Conservation (phyloP, 768 basidiomycete species). For the Lentinula sp. region DNA sequence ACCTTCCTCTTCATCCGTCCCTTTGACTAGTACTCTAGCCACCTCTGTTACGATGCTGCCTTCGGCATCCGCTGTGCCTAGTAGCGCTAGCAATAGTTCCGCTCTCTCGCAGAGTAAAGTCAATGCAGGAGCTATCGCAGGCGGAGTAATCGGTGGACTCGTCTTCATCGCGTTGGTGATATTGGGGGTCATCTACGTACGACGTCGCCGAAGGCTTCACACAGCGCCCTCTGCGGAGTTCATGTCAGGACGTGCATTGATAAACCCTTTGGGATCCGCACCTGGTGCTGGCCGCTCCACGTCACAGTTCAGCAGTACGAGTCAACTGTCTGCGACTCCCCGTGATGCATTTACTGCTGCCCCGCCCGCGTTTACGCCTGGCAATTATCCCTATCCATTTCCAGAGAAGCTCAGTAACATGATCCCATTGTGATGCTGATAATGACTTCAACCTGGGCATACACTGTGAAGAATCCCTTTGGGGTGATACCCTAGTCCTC, state of each 20-base stretch:
- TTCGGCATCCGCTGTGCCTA: neutral
- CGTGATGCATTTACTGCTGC: neutral
- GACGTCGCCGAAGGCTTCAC: conserved; percentile 32
- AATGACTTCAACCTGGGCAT: neutral
- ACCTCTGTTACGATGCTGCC: neutral
- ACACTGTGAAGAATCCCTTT: too few relatives aligned
- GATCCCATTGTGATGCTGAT: neutral
- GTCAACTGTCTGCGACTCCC: neutral
- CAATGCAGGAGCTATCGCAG: conserved; percentile 21
- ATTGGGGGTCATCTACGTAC: conserved; percentile 30
- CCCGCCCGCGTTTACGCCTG: neutral
- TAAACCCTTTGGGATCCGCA: neutral
- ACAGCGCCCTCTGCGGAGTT: conserved; percentile 61
- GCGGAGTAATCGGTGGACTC: conserved; percentile 48
- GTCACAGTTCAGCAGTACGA: neutral
- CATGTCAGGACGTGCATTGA: conserved; percentile 19
- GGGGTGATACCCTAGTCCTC: too few relatives aligned
- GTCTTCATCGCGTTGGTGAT: conserved; percentile 38
- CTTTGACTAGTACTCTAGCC: neutral
- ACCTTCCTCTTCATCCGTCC: neutral
- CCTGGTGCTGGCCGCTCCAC: neutral
- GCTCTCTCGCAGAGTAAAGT: conserved; percentile 4
- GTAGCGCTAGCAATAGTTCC: neutral
- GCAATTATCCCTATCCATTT: neutral
- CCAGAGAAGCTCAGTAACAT: neutral